Base-by-base conservation (phyloP, 768 basidiomycete genomes). In the Suillus fuscotomentosus region DNA sequence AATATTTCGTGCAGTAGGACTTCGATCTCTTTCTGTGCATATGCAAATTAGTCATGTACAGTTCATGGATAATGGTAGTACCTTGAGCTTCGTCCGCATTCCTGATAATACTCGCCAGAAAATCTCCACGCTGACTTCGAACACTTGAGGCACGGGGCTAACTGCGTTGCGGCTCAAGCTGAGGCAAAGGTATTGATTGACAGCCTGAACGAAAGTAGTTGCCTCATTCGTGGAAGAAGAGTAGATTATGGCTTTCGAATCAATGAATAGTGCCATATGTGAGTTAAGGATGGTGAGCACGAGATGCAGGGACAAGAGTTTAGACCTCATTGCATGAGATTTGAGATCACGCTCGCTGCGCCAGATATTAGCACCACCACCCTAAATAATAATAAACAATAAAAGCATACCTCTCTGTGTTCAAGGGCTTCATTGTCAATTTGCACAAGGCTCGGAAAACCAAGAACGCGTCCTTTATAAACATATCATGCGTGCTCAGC, bases 1-100 rank as follows among this genome's bases (percentile, higher is more conserved):
- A 99, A 99, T 67, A 99, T 99, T 76, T 99, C 97, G 70, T 97
- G 96, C 56, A 99, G 77, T n/a, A 99, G 82, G 43, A 99, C 95
- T 76, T 98, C 97, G 63, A 99, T 98, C 76, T 99, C 97, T 91
- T 98, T 97, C 97, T 98, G 73, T 43, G 63, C 34, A 22, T 27
- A 60, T 55, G 60, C 17, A 56, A 45, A 62, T 73, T 39, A 69
- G 62, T 60, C 38, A 50, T 20, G 47, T 45, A 48, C 64, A 54
- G 45, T 56, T 53, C 42, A 59, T 41, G 36, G 60, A 63, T 62
- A 8, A 38, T 34, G 5, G 5, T 36, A 63, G 61, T 68, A 94
- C 95, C 89, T 99, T 99, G 69, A 99, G 85, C 79, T 94, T 97
- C 20, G 93, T 94, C 36, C 97, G 87, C 88, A 99, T 89, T 13